Percentiles rank a stretch among this genome's conserved stretches.
phyloP scores from a whole-genome alignment of 208 protist species.

The Acanthamoeba culbertsoni region DNA sequence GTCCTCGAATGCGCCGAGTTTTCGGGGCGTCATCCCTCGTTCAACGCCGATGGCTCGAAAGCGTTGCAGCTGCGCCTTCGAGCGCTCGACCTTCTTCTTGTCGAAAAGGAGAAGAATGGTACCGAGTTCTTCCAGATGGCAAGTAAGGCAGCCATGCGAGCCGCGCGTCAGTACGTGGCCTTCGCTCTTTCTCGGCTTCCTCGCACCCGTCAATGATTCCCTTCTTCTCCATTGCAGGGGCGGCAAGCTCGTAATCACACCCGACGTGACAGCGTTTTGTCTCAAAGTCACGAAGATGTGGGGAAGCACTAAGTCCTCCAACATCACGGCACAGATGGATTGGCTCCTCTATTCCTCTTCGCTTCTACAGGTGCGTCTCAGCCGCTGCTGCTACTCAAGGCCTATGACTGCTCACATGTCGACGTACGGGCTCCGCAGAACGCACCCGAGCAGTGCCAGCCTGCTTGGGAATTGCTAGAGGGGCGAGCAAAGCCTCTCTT shows the following conservation, averaged over 20 bases:
- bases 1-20: not conserved
- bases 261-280: not conserved
- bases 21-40: not conserved
- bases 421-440: not conserved
- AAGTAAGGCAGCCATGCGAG: not conserved
- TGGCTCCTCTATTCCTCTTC: not conserved
- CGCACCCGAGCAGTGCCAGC: not conserved
- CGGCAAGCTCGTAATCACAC: not conserved
- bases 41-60: not conserved
- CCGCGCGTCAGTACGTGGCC: not conserved
- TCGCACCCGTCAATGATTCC: not conserved
- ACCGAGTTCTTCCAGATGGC: not conserved
- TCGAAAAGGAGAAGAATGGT: not conserved
- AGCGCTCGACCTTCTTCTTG: not conserved
- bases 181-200: not conserved
- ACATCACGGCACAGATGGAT: not conserved
- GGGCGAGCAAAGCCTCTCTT: not conserved
- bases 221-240: not conserved
- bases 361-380: not conserved
- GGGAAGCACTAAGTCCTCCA: not conserved
- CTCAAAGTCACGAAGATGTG: not conserved
- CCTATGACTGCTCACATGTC: not conserved
- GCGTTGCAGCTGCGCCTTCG: not conserved
- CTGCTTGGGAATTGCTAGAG: not conserved
- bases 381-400: not conserved